Base-by-base conservation (phyloP, 352 stramenopile species). In the Paralagenidium karlingii region DNA sequence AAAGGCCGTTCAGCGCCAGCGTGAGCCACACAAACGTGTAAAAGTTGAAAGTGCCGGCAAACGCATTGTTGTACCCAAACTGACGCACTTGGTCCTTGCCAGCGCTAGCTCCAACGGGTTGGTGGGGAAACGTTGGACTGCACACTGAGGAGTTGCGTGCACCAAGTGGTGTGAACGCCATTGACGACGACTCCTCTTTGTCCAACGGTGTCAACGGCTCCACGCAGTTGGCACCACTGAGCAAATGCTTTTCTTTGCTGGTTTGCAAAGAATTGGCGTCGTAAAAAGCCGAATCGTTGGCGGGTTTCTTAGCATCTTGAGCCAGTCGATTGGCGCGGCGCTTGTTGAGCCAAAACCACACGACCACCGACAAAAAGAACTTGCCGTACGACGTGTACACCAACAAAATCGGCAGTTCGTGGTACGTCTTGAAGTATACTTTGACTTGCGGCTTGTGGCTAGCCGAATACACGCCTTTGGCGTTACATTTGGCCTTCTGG, bases 361-460 rank as follows among this genome's bases (percentile, higher is more conserved):
- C 27, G 12, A 44, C 15, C 19, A 61, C 37, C 18, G 47, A 22
- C 25, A 29, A 47, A 24, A 57, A 50, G 38, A 60, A 64, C 24
- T 60, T 18, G 1, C 43, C 62, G 46, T 81, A 80, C 32, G 71
- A 45, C 3, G 49, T 38, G 55, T 84, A 84, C 13, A 80, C 41
- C 12, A 63, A 31, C 9, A 82, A 34, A 7, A 84, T 49, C 8
- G 58, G 51, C 10, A 34, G 40, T 42, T 82, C 70, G 2, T 45
- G 66, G 58, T 76, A 81, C 7, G 52, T 59, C 24, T 54, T 80
- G 40, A 79, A 84, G 30, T 60, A 64, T 36, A 16, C 16, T 22
- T 36, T 0, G 55, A 42, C 5, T 13, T 15, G 9, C 38, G 2
- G 5, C 19, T 2, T 4, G 21, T 19, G 1, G 24, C 7, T 19